A percentile compares a stretch with the other conserved stretches of the same genome.
Evolutionary conservation across 208 protist genomes (phyloP).

Genomic region (Acanthamoeba castellanii): DNA sequence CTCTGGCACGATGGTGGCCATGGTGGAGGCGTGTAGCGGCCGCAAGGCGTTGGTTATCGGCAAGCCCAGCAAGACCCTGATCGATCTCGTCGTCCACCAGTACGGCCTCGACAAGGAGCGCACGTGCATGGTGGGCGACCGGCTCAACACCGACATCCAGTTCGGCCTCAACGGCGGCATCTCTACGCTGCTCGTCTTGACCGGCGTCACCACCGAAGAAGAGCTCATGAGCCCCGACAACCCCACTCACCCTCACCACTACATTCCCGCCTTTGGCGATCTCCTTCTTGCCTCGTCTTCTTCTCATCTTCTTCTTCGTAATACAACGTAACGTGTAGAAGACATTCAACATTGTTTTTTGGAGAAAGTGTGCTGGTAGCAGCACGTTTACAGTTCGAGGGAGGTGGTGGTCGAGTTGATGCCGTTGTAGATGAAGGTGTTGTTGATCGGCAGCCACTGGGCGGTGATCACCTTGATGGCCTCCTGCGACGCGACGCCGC

Average conservation of each 20-base stretch:
- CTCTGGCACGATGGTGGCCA: slow-evolving; percentile 74
- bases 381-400: slow-evolving; percentile 36
- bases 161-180: slow-evolving; percentile 88
- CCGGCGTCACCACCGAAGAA: slow-evolving; percentile 76
- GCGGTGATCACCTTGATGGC: slow-evolving; percentile 96
- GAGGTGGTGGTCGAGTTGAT: slow-evolving; percentile 82
- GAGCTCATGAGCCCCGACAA: slow-evolving; percentile 13
- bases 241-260: slow-evolving; percentile 33
- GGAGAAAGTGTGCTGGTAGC: background rate
- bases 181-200: slow-evolving; percentile 85
- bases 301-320: background rate
- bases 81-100: slow-evolving; percentile 84
- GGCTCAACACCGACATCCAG: slow-evolving; percentile 90
- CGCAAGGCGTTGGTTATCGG: slow-evolving; percentile 84
- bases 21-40: slow-evolving; percentile 71
- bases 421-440: slow-evolving; percentile 95
- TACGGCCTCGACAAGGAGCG: slow-evolving; percentile 18
- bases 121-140: slow-evolving; percentile 89
- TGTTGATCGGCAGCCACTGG: slow-evolving; percentile 92
- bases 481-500: slow-evolving; percentile 96
- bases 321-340: background rate
- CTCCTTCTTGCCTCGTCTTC: background rate
- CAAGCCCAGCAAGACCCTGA: slow-evolving; percentile 83
- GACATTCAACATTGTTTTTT: background rate
- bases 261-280: slow-evolving; percentile 34